phyloP scores from a whole-genome alignment of 1,284 basidiomycete genomes.

The Melampsora americana region DNA sequence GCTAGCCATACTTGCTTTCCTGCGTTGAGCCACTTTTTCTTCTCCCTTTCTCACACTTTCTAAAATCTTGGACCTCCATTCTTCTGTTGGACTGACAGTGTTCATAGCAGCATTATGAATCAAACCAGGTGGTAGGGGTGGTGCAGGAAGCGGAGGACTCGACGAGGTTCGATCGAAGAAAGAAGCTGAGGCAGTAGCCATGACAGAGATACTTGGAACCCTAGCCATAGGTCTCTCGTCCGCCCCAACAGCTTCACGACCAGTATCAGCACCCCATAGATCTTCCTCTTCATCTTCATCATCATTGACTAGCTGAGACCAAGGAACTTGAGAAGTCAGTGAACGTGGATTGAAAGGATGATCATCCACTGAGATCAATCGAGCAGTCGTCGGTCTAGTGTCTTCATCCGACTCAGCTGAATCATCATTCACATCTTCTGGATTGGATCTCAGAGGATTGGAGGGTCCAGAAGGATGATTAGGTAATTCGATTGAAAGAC shows the following conservation, averaged over 20 bases:
- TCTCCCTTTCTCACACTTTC: constrained; percentile 38
- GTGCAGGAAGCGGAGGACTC: neutral
- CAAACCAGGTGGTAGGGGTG: neutral
- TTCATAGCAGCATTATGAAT: neutral
- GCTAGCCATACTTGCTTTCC: constrained; percentile 30
- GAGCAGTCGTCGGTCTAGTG: too few species aligned
- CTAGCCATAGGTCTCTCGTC: neutral
- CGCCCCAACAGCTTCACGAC: neutral
- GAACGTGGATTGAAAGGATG: too few species aligned
- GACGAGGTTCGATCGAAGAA: neutral
- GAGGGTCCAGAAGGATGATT: too few species aligned
- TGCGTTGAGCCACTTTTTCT: constrained; percentile 36
- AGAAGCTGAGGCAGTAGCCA: neutral
- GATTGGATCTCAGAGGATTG: too few species aligned
- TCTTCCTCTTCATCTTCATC: constrained; percentile 5
- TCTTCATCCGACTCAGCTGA: too few species aligned
- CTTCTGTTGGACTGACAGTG: constrained; percentile 25
- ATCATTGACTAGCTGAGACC: neutral
- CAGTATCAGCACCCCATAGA: neutral
- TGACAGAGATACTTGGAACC: neutral
- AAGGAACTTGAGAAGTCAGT: too few species aligned
- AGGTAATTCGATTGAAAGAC: too few species aligned
- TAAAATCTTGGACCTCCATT: constrained; percentile 33
- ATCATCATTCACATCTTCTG: too few species aligned
- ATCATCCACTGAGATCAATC: too few species aligned